Evolutionary conservation across 1,284 basidiomycete genomes (phyloP).

Genomic region (Ganoderma lucidum): DNA sequence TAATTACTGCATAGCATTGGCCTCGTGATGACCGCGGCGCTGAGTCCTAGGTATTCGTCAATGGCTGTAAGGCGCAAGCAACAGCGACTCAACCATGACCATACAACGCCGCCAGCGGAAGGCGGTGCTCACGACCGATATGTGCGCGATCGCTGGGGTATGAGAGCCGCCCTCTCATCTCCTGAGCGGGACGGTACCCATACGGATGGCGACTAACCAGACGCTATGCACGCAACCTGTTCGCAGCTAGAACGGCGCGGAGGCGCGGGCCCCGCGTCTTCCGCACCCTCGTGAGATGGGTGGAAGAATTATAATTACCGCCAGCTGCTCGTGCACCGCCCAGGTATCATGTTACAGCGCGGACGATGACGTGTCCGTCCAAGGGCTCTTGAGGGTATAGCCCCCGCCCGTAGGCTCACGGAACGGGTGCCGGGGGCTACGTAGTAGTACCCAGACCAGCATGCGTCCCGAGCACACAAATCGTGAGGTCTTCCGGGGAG

Average conservation of each 20-base stretch:
- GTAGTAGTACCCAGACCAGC: not conserved
- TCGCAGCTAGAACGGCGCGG: constrained; percentile 14
- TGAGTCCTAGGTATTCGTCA: not conserved
- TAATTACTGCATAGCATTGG: not conserved
- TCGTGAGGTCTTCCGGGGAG: not conserved
- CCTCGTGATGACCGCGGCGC: constrained; percentile 2
- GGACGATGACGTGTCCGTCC: not conserved
- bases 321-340: not conserved
- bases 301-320: not conserved
- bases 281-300: not conserved
- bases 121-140: not conserved
- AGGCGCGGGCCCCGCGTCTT: constrained; percentile 9
- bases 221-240: not conserved
- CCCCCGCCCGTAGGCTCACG: not conserved
- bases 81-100: not conserved
- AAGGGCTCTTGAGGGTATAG: not conserved
- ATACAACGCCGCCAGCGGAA: not conserved
- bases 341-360: not conserved
- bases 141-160: not conserved
- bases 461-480: constrained; percentile 1
- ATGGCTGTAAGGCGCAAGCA: not conserved
- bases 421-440: not conserved
- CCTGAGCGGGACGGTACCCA: not conserved
- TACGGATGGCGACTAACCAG: not conserved
- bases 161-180: not conserved